phyloP scores from a whole-genome alignment of 257 asterid species.

The Mentha longifolia region DNA sequence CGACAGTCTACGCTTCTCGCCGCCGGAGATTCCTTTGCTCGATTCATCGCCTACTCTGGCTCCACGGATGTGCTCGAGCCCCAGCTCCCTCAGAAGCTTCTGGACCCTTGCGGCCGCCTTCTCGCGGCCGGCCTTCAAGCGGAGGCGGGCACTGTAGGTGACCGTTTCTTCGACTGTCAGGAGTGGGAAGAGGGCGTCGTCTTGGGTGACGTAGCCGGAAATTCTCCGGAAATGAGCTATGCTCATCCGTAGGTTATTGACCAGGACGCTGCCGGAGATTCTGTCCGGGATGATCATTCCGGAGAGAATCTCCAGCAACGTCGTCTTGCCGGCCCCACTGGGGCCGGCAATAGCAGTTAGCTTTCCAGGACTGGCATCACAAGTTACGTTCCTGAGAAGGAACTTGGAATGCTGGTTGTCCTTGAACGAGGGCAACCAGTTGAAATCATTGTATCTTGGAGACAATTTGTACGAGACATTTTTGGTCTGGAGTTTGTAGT shows the following conservation, averaged over 20 bases:
- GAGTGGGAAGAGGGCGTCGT: slow-evolving; percentile 73
- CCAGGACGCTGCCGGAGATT: slow-evolving; percentile 52
- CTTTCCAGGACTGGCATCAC: slow-evolving; percentile 68
- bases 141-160: slow-evolving; percentile 65
- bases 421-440: slow-evolving; percentile 31
- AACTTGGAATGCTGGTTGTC: slow-evolving; percentile 22
- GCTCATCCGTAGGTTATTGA: slow-evolving; percentile 55
- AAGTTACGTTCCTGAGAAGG: slow-evolving; percentile 52
- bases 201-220: slow-evolving; percentile 77
- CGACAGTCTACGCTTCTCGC: slow-evolving; percentile 78
- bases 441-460: slow-evolving; percentile 32
- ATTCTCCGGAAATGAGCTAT: slow-evolving; percentile 49
- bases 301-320: slow-evolving; percentile 66
- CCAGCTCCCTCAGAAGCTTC: slow-evolving; percentile 61
- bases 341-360: slow-evolving; percentile 84
- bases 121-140: slow-evolving; percentile 38
- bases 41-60: slow-evolving; percentile 62
- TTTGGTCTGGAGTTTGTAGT: slow-evolving; percentile 46
- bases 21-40: slow-evolving; percentile 67
- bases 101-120: slow-evolving; percentile 38
- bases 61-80: slow-evolving; percentile 54
- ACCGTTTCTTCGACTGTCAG: slow-evolving; percentile 79
- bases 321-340: slow-evolving; percentile 88
- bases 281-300: slow-evolving; percentile 45
- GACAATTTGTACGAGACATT: slow-evolving; percentile 55